These are phyloP conservation scores for Gigaspora rosea DNA, from an alignment of 192 early-diverging fungal genomes.

Conservation along the genomic window DNA sequence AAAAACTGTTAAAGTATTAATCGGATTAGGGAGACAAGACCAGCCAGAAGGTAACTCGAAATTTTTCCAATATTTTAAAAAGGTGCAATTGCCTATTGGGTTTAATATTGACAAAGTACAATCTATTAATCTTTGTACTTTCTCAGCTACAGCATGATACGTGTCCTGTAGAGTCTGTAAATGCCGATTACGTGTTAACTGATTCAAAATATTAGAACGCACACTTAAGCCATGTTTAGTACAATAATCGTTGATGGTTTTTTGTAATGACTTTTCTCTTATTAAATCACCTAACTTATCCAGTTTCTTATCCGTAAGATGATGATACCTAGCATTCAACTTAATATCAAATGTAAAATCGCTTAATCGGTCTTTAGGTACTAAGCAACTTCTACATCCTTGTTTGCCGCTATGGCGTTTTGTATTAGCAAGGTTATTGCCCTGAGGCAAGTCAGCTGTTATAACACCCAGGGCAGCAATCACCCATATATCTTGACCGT, in stretches of 20 bases:
- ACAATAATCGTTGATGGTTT: too few relatives aligned
- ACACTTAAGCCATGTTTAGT: too few relatives aligned
- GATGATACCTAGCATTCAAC: background rate
- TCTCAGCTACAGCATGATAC: too few relatives aligned
- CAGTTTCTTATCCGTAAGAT: background rate
- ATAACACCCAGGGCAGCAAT: background rate
- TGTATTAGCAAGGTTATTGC: background rate
- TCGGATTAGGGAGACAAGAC: too few relatives aligned
- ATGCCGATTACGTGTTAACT: too few relatives aligned
- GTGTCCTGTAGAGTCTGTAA: too few relatives aligned
- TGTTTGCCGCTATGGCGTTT: background rate
- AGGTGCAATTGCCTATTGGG: background rate
- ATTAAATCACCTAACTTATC: too few relatives aligned
- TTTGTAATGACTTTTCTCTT: too few relatives aligned
- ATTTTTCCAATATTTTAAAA: background rate
- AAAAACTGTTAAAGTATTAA: too few relatives aligned
- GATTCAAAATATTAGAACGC: too few relatives aligned
- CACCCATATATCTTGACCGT: background rate
- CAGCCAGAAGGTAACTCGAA: too few relatives aligned
- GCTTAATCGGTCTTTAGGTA: background rate
- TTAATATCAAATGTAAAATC: background rate
- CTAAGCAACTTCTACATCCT: background rate
- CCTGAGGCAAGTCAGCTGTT: background rate
- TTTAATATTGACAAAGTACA: background rate
- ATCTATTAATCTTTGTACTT: too few relatives aligned